phyloP scores from a whole-genome alignment of 192 early-diverging fungal genomes.

The Chytriomyces hyalinus region DNA sequence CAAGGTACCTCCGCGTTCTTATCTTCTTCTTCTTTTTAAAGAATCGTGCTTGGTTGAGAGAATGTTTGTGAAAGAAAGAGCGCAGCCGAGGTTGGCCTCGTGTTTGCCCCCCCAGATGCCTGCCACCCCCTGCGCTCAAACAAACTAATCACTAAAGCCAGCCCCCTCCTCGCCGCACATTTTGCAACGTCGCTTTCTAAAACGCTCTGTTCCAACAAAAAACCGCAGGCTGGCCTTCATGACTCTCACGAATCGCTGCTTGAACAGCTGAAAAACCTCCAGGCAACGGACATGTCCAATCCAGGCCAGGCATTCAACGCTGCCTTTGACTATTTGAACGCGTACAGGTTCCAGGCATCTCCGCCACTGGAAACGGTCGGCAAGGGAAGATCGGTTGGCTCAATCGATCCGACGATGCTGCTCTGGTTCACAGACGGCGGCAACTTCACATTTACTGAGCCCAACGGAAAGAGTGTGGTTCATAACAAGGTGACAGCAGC shows the following conservation, averaged over 20 bases:
- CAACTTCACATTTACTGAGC: slow-evolving; percentile 46
- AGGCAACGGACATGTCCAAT: slow-evolving; percentile 65
- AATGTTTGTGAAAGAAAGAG: background rate
- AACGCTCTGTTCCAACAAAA: slow-evolving; percentile 15
- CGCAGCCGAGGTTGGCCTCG: slow-evolving; percentile 28
- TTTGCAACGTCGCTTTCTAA: slow-evolving; percentile 21
- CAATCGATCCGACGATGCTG: slow-evolving; percentile 69
- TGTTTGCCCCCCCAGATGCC: no score
- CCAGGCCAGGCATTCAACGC: slow-evolving; percentile 70
- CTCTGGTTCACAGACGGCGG: slow-evolving; percentile 83
- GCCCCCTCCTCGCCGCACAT: background rate
- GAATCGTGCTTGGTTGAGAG: background rate
- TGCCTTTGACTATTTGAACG: slow-evolving; percentile 72
- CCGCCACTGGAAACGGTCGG: slow-evolving; percentile 66
- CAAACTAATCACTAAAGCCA: no score
- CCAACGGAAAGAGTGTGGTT: slow-evolving; percentile 30
- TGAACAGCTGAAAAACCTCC: slow-evolving; percentile 65
- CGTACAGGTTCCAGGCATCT: slow-evolving; percentile 64
- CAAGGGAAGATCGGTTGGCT: slow-evolving; percentile 69
- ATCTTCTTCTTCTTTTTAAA: slow-evolving; percentile 6
- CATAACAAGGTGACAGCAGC: slow-evolving; percentile 23
- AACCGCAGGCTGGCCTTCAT: slow-evolving; percentile 18
- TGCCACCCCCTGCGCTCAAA: no score
- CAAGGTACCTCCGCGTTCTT: slow-evolving; percentile 50
- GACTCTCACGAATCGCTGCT: slow-evolving; percentile 47